Percentiles rank a stretch among this genome's conserved stretches.
These are phyloP conservation scores for Leishmania aethiopica DNA, from an alignment of 208 protist genomes.

Conservation along the genomic window DNA sequence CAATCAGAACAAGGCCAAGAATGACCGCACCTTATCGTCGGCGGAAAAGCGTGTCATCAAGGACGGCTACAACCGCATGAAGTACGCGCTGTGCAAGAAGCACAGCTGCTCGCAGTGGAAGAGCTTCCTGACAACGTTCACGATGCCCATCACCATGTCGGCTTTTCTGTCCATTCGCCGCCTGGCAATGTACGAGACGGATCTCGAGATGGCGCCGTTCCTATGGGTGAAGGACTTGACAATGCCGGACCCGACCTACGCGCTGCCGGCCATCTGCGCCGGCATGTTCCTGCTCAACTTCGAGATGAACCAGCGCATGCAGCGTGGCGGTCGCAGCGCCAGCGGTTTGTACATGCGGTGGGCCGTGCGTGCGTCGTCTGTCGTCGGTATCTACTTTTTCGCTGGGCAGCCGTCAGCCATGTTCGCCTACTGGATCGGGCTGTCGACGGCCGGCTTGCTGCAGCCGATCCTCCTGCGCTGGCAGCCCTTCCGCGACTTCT, in stretches of 20 bases:
- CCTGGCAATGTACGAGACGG: slow-evolving; percentile 83
- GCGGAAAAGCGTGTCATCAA: slow-evolving; percentile 88
- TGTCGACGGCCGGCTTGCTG: slow-evolving; percentile 78
- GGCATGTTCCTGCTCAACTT: slow-evolving; percentile 90
- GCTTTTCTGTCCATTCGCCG: slow-evolving; percentile 87
- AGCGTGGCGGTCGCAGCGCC: slow-evolving; percentile 76
- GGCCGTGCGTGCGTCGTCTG: slow-evolving; percentile 60
- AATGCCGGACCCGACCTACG: slow-evolving; percentile 87
- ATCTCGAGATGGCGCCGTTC: slow-evolving; percentile 83
- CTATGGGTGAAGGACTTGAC: slow-evolving; percentile 86
- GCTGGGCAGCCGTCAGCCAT: slow-evolving; percentile 79
- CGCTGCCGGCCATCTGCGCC: slow-evolving; percentile 77
- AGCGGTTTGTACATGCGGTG: slow-evolving; percentile 81
- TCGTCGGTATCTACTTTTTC: slow-evolving; percentile 84
- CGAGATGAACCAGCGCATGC: slow-evolving; percentile 89
- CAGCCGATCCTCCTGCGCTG: slow-evolving; percentile 86
- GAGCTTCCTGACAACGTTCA: slow-evolving; percentile 76
- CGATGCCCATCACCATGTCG: slow-evolving; percentile 77
- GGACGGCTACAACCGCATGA: slow-evolving; percentile 87
- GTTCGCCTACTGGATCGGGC: slow-evolving; percentile 91
- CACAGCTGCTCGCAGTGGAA: slow-evolving; percentile 84
- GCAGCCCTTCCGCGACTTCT: slow-evolving; percentile 87
- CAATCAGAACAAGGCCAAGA: slow-evolving; percentile 80
- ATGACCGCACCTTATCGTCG: slow-evolving; percentile 77
- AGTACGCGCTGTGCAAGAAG: slow-evolving; percentile 84